Evolutionary conservation across 73 alveolate species (phyloP), one percentile per base, ranked within the genome.

Genomic region (Effrenium voratum): DNA sequence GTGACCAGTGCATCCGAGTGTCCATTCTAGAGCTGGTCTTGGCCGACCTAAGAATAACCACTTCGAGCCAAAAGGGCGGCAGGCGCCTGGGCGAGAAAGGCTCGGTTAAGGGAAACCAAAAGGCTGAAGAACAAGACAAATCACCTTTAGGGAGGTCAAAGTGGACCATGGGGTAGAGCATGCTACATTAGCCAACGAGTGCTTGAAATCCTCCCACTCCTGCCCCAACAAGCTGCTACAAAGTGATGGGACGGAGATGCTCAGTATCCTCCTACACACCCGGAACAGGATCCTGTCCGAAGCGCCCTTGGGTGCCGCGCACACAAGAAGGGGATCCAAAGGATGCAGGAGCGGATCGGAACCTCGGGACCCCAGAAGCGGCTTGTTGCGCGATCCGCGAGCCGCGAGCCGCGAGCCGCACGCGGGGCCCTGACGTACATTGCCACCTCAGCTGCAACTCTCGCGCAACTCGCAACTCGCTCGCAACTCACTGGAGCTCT

Each of bases 251-350:
- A n/a, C n/a, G n/a, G n/a, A n/a, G n/a, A n/a, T n/a, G n/a, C n/a
- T n/a, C n/a, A n/a, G n/a, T n/a, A n/a, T n/a, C n/a, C n/a, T n/a
- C n/a, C n/a, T n/a, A n/a, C n/a, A n/a, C n/a, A n/a, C n/a, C n/a
- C n/a, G n/a, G n/a, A n/a, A n/a, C n/a, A n/a, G n/a, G n/a, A n/a
- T n/a, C n/a, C n/a, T n/a, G n/a, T n/a, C n/a, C n/a, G n/a, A n/a
- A n/a, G n/a, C n/a, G n/a, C n/a, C 36, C 40, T 46, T 47, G 26
- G 75, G 97, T 46, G 34, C 59, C 97, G n/a, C 26, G 76, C 97
- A n/a, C 49, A 66, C n/a, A 90, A 52, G n/a, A 68, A 90, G 1
- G 97, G 97, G 50, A 90, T 45, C 97, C 97, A 90, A 50, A 90
- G 87, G 8, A 90, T 87, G 28, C 86, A 90, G 57, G 87, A 90